Base-by-base conservation (phyloP, 805 yeast genomes). In the Wickerhamiella vanderwaltii region DNA sequence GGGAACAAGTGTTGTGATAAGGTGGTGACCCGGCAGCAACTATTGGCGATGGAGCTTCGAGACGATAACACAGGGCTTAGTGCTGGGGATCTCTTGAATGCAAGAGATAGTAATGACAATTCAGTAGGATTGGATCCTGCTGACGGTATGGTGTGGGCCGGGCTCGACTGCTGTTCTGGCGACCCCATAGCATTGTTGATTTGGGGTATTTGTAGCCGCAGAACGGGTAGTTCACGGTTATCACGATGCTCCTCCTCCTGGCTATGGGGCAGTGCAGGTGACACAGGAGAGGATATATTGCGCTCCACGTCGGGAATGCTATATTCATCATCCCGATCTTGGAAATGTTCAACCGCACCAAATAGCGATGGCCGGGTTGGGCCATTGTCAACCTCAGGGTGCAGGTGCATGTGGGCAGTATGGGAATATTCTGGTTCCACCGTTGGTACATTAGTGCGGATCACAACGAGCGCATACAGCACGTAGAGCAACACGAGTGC, bases 401-500 rank as follows among this genome's bases (percentile, higher is more conserved):
- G 39, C 7, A 38, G 20, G 18, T 35, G 39, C 30, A 33, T 25
- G 17, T 23, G 23, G 26, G 9, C 13, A 12, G 30, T 9, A 9
- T 38, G 34, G n/a, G 17, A 9, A 20, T 15, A 29, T 13, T 35
- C 39, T 5, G 26, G 36, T 13, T 35, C 39, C 9, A 25, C 20
- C 37, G 13, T 17, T 12, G 28, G 19, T 11, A 9, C 13, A 17
- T 22, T 25, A 2, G 41, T 22, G 5, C 29, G 33, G 12, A 69
- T 54, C 17, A 67, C 62, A 58, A 77, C 46, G 58, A 61, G 43
- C 3, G 83, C 83, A 52, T 84, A 87, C 0, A 55, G 44, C 1
- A 70, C 46, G 55, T 87, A 86, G 5, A 75, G 54, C 0, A 56
- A 44, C 6, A 80, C 62, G 71, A 87, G 69, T 6, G 67, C 45